These are phyloP conservation scores for Furcasterigmium furcatum DNA, from an alignment of 2,329 filamentous ascomycete species.

Conservation along the genomic window DNA sequence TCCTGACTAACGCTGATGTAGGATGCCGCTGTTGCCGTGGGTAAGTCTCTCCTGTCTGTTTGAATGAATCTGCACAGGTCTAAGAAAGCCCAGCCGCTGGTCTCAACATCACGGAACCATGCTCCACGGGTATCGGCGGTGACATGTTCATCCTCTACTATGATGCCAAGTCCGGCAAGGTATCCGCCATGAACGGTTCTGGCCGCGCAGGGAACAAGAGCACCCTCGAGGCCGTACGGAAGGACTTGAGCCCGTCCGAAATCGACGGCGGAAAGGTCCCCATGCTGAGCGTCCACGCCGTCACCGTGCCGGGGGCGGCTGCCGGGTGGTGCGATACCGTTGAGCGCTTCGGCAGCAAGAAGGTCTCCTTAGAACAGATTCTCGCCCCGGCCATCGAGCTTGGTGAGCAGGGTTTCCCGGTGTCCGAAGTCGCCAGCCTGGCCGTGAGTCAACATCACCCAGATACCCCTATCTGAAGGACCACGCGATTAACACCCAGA, in stretches of 20 bases:
- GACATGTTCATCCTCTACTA: slow-evolving; percentile 98
- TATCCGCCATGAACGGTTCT: slow-evolving; percentile 87
- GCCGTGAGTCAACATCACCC: slow-evolving; percentile 51
- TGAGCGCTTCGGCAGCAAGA: slow-evolving; percentile 85
- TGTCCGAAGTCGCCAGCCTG: slow-evolving; percentile 72
- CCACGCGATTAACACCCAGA: not conserved
- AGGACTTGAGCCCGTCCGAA: slow-evolving; percentile 63
- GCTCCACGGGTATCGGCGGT: slow-evolving; percentile 90
- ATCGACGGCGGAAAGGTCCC: slow-evolving; percentile 62
- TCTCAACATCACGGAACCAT: slow-evolving; percentile 90
- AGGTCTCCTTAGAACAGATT: slow-evolving; percentile 72
- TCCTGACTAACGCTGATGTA: slow-evolving; percentile 27
- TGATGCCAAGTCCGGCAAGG: slow-evolving; percentile 75
- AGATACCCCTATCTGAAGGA: not conserved
- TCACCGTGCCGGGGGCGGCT: slow-evolving; percentile 85
- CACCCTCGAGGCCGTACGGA: slow-evolving; percentile 67
- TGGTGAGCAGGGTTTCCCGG: slow-evolving; percentile 85
- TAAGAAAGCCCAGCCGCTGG: slow-evolving; percentile 62
- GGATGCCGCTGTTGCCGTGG: slow-evolving; percentile 95
- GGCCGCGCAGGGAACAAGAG: slow-evolving; percentile 73
- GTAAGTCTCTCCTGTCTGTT: slow-evolving; percentile 44
- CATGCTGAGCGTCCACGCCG: slow-evolving; percentile 71
- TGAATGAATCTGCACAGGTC: not conserved
- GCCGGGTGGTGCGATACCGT: slow-evolving; percentile 92
- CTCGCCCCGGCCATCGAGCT: slow-evolving; percentile 80